These are phyloP conservation scores for Vitis hybrid DNA, from an alignment of 177 flowering plant species.

Conservation along the genomic window DNA sequence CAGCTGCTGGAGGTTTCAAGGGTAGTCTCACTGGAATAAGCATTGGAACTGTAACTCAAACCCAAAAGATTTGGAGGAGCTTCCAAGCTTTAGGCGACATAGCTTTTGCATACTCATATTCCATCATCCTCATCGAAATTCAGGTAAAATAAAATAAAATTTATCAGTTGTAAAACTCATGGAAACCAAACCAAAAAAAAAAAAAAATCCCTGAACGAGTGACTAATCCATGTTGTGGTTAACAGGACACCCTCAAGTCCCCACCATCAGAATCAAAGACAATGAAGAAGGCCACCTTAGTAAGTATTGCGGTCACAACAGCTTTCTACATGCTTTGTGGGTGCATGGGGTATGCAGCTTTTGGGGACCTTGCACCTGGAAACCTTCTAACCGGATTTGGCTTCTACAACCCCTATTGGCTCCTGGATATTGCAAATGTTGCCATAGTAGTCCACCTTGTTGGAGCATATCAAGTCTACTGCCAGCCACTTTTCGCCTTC, in stretches of 20 bases:
- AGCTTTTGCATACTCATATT: slow-evolving; percentile 36
- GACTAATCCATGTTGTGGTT: neutral
- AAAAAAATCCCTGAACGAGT: too few relatives aligned
- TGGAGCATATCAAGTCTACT: slow-evolving; percentile 43
- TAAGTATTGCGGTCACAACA: slow-evolving; percentile 29
- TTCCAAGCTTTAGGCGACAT: slow-evolving; percentile 41
- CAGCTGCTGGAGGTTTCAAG: slow-evolving; percentile 18
- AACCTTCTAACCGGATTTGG: slow-evolving; percentile 42
- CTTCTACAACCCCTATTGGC: slow-evolving; percentile 42
- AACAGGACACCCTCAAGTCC: slow-evolving; percentile 29
- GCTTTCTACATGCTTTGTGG: slow-evolving; percentile 41
- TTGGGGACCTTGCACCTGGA: slow-evolving; percentile 35
- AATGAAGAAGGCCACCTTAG: slow-evolving; percentile 30
- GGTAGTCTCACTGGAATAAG: slow-evolving; percentile 35
- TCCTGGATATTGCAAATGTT: slow-evolving; percentile 36
- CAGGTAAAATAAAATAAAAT: slow-evolving; percentile 17
- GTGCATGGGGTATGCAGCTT: slow-evolving; percentile 42
- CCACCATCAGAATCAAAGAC: slow-evolving; percentile 39
- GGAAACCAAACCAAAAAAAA: too few relatives aligned
- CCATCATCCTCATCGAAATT: slow-evolving; percentile 35
- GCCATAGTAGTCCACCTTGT: slow-evolving; percentile 41
- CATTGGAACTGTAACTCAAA: slow-evolving; percentile 21
- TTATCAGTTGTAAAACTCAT: too few relatives aligned
- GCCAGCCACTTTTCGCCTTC: slow-evolving; percentile 42
- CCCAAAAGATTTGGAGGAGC: slow-evolving; percentile 35